Evolutionary conservation across 2,329 filamentous ascomycete species (phyloP), one percentile per base, ranked within the genome.

Genomic region (Monascus ruber): DNA sequence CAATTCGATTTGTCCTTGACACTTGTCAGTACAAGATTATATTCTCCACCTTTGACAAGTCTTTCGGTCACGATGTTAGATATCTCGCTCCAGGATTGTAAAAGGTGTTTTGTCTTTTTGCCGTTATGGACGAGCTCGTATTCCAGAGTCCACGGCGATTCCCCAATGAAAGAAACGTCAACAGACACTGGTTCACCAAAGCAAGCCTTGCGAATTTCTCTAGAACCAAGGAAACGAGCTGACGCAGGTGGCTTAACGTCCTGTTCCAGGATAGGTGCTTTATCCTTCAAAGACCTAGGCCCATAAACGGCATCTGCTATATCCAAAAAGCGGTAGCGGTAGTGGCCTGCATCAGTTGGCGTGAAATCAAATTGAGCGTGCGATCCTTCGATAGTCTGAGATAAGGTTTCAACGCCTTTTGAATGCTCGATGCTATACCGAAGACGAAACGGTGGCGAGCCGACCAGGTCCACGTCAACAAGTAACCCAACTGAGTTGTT

Each of bases 51-150:
- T 55, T 83, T 81, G 5, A 71, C 71, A 33, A 98, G 69, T 11
- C 74, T 70, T 2, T 81, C 75, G 0, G 89, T 95, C 47, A 76
- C 76, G 55, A 98, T 87, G 31, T 72, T 81, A 56, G 81, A 80
- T 24, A 70, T 64, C 36, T 76, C 69, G 2, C 67, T 69, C 24
- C 78, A 69, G 40, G 94, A 83, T 41, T 75, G 69, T 25, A 77
- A 70, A 40, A 73, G 75, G 50, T 82, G 74, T 37, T 83, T 81
- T 46, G 77, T 80, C 38, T 88, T 78, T 63, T 84, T 93, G 40
- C 88, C 88, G 40, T 87, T 84, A 62, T 96, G 85, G 5, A 95
- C 76, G 32, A 95, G 69, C 61, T 96, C 91, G 67, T 94, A 98
- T 56, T 96, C 87, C 31, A 98, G 66, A 24, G 73, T 83, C 71